Evolutionary conservation across 2,329 filamentous ascomycete genomes (phyloP), one percentile per base, ranked within the genome.

Genomic region (Epichloe amarillans): DNA sequence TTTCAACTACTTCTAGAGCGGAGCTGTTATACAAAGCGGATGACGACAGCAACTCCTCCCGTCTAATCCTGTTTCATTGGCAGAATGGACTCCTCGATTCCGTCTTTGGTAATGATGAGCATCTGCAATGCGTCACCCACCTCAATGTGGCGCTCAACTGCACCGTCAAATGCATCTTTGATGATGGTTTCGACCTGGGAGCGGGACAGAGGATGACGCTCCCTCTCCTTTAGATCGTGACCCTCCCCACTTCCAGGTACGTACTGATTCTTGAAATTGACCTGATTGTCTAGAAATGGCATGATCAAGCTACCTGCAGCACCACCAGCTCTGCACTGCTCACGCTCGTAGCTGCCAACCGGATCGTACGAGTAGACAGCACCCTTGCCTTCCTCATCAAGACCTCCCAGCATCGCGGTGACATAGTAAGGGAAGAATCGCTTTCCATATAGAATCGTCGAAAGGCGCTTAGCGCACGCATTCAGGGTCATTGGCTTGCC

Each of bases 391-490:
- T 97, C 83, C 72, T 97, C 93, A 62, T 98, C 94, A 55, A 98
- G 72, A 19, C 93, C 93, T 45, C 86, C 93, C 45, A 98, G 76
- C 67, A 98, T 97, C 35, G 91, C 91, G 62, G 91, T 83, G 52
- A 94, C 88, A 70, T 98, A 98, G 80, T 95, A 98, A 21, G 93
- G 93, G 76, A 98, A 98, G 76, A 98, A 98, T 46, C 93, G 88
- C 75, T 97, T 97, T 69, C 83, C 78, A 75, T 98, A 98, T 52
- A 98, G 82, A 58, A 98, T 94, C 45, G 94, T 96, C 40, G 88
- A 91, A 54, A 98, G 78, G 51, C 91, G 83, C 72, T 97, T 91
- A 51, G 93, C 94, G 70, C 91, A 97, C 46, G 93, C 93, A 62
- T 88, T 84, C 63, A 97, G 86, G 56, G 81, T 84, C 84, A 98